These are phyloP conservation scores for Fusarium dimerum DNA, from an alignment of 2,329 filamentous ascomycete genomes.

Conservation along the genomic window DNA sequence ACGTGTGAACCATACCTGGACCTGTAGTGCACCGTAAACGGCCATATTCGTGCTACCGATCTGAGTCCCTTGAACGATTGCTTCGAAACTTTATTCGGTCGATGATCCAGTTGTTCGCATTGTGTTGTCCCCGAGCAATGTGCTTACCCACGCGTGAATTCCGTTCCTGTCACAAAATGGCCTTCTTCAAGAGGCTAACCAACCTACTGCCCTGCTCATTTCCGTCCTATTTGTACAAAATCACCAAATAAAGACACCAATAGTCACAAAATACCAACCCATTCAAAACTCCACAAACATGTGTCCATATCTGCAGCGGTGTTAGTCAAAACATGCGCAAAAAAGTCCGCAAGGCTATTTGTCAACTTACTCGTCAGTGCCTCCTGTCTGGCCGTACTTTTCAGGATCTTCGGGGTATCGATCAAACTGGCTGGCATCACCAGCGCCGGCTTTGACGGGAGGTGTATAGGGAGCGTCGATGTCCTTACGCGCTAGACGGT, in stretches of 20 bases:
- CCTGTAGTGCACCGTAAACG: too few species aligned
- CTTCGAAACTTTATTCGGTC: too few species aligned
- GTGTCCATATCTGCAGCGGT: conserved; percentile 62
- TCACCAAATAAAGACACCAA: conserved; percentile 12
- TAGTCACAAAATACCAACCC: conserved; percentile 2
- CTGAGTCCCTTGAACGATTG: too few species aligned
- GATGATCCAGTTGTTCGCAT: too few species aligned
- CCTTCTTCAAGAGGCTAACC: neutral
- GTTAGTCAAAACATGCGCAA: conserved; percentile 14
- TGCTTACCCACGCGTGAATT: too few species aligned
- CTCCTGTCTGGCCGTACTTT: conserved; percentile 72
- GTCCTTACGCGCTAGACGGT: conserved; percentile 88
- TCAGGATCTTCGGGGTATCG: conserved; percentile 97
- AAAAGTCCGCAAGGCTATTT: neutral
- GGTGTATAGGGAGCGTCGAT: conserved; percentile 98
- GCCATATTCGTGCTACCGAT: too few species aligned
- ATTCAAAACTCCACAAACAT: conserved; percentile 74
- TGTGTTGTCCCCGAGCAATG: too few species aligned
- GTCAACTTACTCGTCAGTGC: conserved; percentile 79
- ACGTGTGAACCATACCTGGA: too few species aligned
- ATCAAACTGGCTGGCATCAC: conserved; percentile 96
- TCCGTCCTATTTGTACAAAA: conserved; percentile 21
- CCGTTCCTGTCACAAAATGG: neutral
- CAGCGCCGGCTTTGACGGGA: conserved; percentile 88
- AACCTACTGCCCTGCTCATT: conserved; percentile 2